phyloP scores from a whole-genome alignment of 1,284 basidiomycete species.

The Puccinia coronata region DNA sequence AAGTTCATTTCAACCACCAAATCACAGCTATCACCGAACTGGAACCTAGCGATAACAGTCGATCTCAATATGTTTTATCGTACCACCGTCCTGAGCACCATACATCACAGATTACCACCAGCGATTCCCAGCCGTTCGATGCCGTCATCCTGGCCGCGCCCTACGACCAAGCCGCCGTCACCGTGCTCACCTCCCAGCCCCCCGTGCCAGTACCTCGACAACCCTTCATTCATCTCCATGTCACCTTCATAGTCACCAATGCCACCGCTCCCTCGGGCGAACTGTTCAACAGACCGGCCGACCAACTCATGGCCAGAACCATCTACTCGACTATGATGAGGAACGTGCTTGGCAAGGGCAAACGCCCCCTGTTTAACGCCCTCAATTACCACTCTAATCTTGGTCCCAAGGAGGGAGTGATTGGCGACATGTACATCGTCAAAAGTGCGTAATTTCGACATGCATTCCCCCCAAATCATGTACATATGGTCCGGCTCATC shows the following conservation, averaged over 20 bases:
- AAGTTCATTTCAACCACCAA: slow-evolving; percentile 69
- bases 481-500: slow-evolving; percentile 12
- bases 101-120: slow-evolving; percentile 4
- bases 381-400: slow-evolving; percentile 77
- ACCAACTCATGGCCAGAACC: slow-evolving; percentile 65
- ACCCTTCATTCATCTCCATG: slow-evolving; percentile 80
- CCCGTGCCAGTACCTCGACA: slow-evolving; percentile 66
- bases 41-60: not conserved
- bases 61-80: slow-evolving; percentile 51
- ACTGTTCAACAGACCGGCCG: slow-evolving; percentile 70
- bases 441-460: slow-evolving; percentile 45
- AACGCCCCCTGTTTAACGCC: slow-evolving; percentile 79
- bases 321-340: slow-evolving; percentile 74
- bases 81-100: slow-evolving; percentile 50
- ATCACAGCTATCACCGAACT: slow-evolving; percentile 60
- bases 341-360: slow-evolving; percentile 61
- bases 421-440: slow-evolving; percentile 51
- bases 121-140: slow-evolving; percentile 62
- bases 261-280: slow-evolving; percentile 66
- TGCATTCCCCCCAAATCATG: not conserved
- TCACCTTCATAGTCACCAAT: slow-evolving; percentile 82
- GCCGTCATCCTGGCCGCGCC: slow-evolving; percentile 76
- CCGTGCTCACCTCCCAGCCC: slow-evolving; percentile 58
- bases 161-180: slow-evolving; percentile 68
- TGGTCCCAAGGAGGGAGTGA: slow-evolving; percentile 56